These are phyloP conservation scores for Beauveria asiatica DNA, from an alignment of 2,329 filamentous ascomycete species.

Conservation along the genomic window DNA sequence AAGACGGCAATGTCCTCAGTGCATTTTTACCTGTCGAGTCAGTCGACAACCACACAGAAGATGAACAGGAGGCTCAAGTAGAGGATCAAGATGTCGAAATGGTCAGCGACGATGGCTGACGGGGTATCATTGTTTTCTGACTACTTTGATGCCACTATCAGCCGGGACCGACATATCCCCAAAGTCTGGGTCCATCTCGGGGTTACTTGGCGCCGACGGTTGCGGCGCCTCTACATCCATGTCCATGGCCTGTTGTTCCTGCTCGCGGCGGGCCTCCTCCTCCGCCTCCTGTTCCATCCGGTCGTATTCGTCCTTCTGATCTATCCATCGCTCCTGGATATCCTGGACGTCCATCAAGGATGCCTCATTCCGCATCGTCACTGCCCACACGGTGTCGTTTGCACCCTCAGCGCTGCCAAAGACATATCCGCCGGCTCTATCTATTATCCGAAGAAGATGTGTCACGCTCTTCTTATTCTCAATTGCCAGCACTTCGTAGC, in stretches of 20 bases:
- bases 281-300: slow-evolving; percentile 68
- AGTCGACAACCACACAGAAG: slow-evolving; percentile 29
- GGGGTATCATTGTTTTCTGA: slow-evolving; percentile 52
- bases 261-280: slow-evolving; percentile 53
- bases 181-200: slow-evolving; percentile 37
- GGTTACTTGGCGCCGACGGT: slow-evolving; percentile 16
- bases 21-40: slow-evolving; percentile 4
- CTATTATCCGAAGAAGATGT: slow-evolving; percentile 78
- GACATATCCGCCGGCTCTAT: slow-evolving; percentile 85
- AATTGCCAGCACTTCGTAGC: slow-evolving; percentile 87
- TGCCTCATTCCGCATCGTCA: slow-evolving; percentile 75
- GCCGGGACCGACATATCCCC: slow-evolving; percentile 43
- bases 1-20: slow-evolving; percentile 31
- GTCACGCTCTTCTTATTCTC: slow-evolving; percentile 98
- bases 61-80: slow-evolving; percentile 23
- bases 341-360: slow-evolving; percentile 74
- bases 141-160: slow-evolving; percentile 62
- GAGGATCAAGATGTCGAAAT: slow-evolving; percentile 39
- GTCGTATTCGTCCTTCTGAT: slow-evolving; percentile 82
- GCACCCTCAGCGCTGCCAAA: slow-evolving; percentile 86
- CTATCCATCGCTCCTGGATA: slow-evolving; percentile 93
- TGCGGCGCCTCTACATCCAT: slow-evolving; percentile 20
- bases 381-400: slow-evolving; percentile 95
- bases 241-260: slow-evolving; percentile 30
- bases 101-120: slow-evolving; percentile 35